Evolutionary conservation across 1,284 basidiomycete genomes (phyloP), one percentile per base, ranked within the genome.

Genomic region (Gymnopus androsaceus): DNA sequence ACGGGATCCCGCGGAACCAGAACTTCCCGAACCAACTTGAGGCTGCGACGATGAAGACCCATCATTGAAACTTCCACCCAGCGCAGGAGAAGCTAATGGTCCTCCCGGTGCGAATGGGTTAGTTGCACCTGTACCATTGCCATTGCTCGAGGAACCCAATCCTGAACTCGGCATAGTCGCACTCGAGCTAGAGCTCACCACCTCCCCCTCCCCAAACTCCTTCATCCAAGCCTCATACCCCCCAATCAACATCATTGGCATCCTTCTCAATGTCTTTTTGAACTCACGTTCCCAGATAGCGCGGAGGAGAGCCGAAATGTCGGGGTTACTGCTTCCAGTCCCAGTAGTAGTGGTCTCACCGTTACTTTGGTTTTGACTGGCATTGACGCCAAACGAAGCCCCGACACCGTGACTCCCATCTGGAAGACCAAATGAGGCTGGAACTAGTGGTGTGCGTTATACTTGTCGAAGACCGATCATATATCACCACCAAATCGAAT

Each of bases 401-500:
- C n/a, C n/a, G n/a, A n/a, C n/a, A n/a, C n/a, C n/a, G n/a, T n/a
- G n/a, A n/a, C n/a, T n/a, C n/a, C n/a, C n/a, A n/a, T n/a, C n/a
- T n/a, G n/a, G n/a, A n/a, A n/a, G n/a, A n/a, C n/a, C n/a, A n/a
- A n/a, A n/a, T n/a, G n/a, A n/a, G n/a, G n/a, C n/a, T n/a, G n/a
- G n/a, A n/a, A n/a, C n/a, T n/a, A n/a, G n/a, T n/a, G n/a, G n/a
- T n/a, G n/a, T n/a, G n/a, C n/a, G n/a, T n/a, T n/a, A n/a, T n/a
- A n/a, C n/a, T n/a, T 27, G 78, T 78, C 2, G 93, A 94, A 4
- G 78, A 73, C 42, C 83, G 72, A 69, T 99, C 95, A 69, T 94
- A 95, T 2, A 98, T 75, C 9, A 91, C 91, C n/a, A 98, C 84
- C 14, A 97, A 72, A 63, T 98, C 95, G 69, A 92, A 97, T 63